A percentile compares a stretch with the other conserved stretches of the same genome.
phyloP scores from a whole-genome alignment of 2,329 filamentous ascomycete genomes.

The Bretziella fagacearum region DNA sequence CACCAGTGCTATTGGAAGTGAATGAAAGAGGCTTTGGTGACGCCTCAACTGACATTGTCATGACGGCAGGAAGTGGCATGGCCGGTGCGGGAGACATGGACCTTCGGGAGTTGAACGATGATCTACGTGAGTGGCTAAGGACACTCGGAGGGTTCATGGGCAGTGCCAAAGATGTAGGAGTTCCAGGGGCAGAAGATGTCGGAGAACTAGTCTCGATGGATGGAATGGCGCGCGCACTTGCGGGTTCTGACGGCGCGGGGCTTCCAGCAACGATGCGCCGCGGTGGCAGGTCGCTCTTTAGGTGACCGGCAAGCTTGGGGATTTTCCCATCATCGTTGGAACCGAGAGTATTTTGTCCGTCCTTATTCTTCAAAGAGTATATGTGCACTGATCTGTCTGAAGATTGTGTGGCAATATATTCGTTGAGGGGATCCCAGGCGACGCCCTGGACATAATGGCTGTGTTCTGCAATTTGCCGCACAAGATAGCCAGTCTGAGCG shows the following conservation, averaged over 20 bases:
- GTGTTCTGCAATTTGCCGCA: slow-evolving; percentile 91
- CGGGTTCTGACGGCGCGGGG: slow-evolving; percentile 45
- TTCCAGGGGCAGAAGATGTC: slow-evolving; percentile 78
- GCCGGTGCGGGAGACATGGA: slow-evolving; percentile 89
- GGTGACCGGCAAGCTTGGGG: slow-evolving; percentile 62
- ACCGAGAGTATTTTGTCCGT: slow-evolving; percentile 73
- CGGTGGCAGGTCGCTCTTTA: slow-evolving; percentile 77
- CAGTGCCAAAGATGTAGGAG: slow-evolving; percentile 71
- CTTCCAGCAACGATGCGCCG: slow-evolving; percentile 81
- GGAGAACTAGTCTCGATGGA: slow-evolving; percentile 55
- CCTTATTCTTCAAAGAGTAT: slow-evolving; percentile 89
- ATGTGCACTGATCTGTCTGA: slow-evolving; percentile 97
- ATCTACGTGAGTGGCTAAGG: slow-evolving; percentile 82
- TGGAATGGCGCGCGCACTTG: slow-evolving; percentile 26
- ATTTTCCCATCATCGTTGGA: slow-evolving; percentile 45
- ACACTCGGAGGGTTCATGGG: slow-evolving; percentile 92
- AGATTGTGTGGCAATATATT: slow-evolving; percentile 95
- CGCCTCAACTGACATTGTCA: slow-evolving; percentile 57
- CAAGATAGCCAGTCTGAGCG: slow-evolving; percentile 57
- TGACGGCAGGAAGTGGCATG: slow-evolving; percentile 83
- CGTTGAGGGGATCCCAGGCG: slow-evolving; percentile 93
- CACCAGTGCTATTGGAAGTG: slow-evolving; percentile 38
- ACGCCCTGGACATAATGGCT: slow-evolving; percentile 98
- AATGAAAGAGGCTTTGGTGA: slow-evolving; percentile 61
- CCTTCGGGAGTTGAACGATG: slow-evolving; percentile 74